Base-by-base conservation (phyloP, 108 stramenopile species). In the Nannochloropsis salina region DNA sequence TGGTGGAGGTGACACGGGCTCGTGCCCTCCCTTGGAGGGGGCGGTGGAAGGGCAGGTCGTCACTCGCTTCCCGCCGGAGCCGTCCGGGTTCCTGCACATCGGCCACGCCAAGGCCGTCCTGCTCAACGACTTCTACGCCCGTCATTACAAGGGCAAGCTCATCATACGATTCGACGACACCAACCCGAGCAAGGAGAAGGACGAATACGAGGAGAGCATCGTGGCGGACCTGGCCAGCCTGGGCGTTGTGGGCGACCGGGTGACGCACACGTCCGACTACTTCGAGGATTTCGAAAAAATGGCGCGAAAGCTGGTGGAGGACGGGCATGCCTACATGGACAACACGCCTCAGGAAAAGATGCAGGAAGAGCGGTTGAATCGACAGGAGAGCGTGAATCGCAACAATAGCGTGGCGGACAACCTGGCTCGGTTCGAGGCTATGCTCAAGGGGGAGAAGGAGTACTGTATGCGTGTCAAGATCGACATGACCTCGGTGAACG, bases 101-200 rank as follows among this genome's bases (percentile, higher is more conserved):
- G 99, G 99, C 9, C 99, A 99, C 88, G 96, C 96, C 74, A 99
- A 99, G 92, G 94, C 97, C 15, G 92, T 97, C 43, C 92, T 93
- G 74, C 92, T 97, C 85, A 99, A 98, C 90, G 94, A 99, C 86
- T 98, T 97, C 90, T 99, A 99, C 90, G 99, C 99, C 2, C 91
- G 94, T 61, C 89, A 94, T 6, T 99, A 99, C 93, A 92, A 94
- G 85, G 90, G 90, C 21, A 83, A 86, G 86, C 82, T 90, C 42
- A 84, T 91, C 86, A 80, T 93, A 0, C 92, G 93, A 40, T 99
- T 99, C 86, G 99, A 99, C 92, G 99, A 99, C 93, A 99, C 99
- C 44, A 99, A 99, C 89, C 99, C 99, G 9, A 93, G 92, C 92
- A 99, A 99, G 92, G 99, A 99, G 92, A 98, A 98, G 90, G 97